A percentile compares a stretch with the other conserved stretches of the same genome.
Evolutionary conservation across 1,284 basidiomycete species (phyloP).

Genomic region (Xerocomus amazonicus): DNA sequence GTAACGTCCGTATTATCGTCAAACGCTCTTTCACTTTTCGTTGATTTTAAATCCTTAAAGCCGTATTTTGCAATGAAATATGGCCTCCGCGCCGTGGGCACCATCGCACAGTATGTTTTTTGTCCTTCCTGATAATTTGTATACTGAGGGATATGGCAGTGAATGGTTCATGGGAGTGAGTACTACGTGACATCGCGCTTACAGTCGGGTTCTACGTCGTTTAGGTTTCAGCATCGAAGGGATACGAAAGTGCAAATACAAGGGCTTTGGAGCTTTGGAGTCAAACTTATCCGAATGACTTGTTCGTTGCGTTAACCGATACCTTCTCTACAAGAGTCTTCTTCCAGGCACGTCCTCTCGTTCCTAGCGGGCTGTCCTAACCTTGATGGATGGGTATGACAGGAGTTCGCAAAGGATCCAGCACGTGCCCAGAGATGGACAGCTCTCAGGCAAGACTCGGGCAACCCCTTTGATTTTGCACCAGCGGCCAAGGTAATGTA

Average conservation of each 20-base stretch:
- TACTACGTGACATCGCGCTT: background rate
- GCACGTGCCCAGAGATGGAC: constrained; percentile 69
- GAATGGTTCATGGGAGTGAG: constrained; percentile 95
- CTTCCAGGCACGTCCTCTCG: constrained; percentile 53
- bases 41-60: constrained; percentile 38
- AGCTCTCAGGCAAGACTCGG: constrained; percentile 89
- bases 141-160: constrained; percentile 37
- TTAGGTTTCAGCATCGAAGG: constrained; percentile 75
- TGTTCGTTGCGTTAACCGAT: constrained; percentile 83
- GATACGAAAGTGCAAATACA: constrained; percentile 75
- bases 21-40: background rate
- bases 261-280: constrained; percentile 84
- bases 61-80: constrained; percentile 79
- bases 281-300: constrained; percentile 55
- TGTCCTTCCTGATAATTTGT: constrained; percentile 1
- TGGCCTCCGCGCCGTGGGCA: constrained; percentile 68
- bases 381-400: constrained; percentile 4
- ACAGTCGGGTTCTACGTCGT: background rate
- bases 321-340: constrained; percentile 87
- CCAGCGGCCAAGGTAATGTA: constrained; percentile 70
- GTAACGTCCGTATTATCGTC: constrained; percentile 58
- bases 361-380: background rate
- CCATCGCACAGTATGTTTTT: constrained; percentile 80
- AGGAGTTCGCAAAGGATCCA: constrained; percentile 63
- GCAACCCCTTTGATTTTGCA: constrained; percentile 79